Evolutionary conservation across 2,329 filamentous ascomycete species (phyloP), one percentile per base, ranked within the genome.

Genomic region (Elsinoe ampelina): DNA sequence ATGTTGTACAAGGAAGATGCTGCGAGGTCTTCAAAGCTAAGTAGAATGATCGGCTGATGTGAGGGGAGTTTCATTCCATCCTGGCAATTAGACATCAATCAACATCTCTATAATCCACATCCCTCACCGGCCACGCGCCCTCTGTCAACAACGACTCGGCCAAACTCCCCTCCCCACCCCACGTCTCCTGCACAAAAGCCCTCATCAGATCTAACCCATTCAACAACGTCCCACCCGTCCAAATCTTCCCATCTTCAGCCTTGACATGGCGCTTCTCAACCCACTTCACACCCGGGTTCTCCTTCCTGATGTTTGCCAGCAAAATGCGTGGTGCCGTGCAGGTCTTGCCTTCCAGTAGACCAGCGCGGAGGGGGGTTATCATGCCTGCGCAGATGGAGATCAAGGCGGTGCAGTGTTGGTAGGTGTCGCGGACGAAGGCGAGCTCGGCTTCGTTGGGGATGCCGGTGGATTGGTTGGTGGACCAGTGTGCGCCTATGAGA

Each of bases 331-430:
- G 73, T 1, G 62, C 71, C 0, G 73, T 73, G 1, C 62, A 69
- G 0, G 68, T 74, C 62, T 72, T 73, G 5, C 67, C 71, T 1
- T 65, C 51, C 3, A 75, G 60, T 1, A 76, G 22, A 0, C 72
- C 72, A 0, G 72, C 69, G 26, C 64, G 57, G 1, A 69, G 61
- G 2, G 68, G 67, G 5, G 64, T 58, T 13, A 64, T 15, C 22
- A 72, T 56, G 54, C 73, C 73, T 10, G 65, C 72, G 57, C 73
- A 75, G 58, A 75, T 67, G 51, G 65, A 65, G 12, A 75, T 57
- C 61, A 74, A 74, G 1, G 71, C 72, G 7, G 66, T 43, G 62
- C 68, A 72, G 6, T 66, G 58, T 0, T 66, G 63, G 61, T 67
- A 70, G 7, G 62, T 57, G 58, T 72, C 70, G 48, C 68, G 70